Base-by-base conservation (phyloP, 495 filamentous ascomycete genomes). In the Arthonia radiata region DNA sequence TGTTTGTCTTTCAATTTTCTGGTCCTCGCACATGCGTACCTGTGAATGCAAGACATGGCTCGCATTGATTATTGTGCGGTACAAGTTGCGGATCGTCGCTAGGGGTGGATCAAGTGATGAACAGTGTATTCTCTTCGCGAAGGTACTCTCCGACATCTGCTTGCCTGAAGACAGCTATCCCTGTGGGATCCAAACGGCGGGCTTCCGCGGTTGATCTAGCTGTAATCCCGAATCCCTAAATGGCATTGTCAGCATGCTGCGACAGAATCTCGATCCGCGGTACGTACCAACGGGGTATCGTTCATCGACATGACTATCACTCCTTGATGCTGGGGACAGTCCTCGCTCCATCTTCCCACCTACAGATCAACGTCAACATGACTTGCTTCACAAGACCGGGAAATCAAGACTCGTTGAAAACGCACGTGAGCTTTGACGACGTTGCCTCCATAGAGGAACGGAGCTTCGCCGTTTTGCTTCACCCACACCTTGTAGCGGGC, bases 401-500 rank as follows among this genome's bases (percentile, higher is more conserved):
- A n/a, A n/a, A n/a, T n/a, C n/a, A n/a, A n/a, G n/a, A n/a, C n/a
- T n/a, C n/a, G n/a, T n/a, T n/a, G n/a, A n/a, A n/a, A n/a, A n/a
- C n/a, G n/a, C n/a, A n/a, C n/a, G 49, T 97, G 86, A 13, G 89
- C 86, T 50, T 90, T 90, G 23, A 86, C 63, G 14, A 93, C 59
- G 43, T 89, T 72, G 15, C 72, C 70, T 17, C 81, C 86, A 49
- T 97, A 97, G 9, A 90, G 51, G 47, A 79, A 91, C 18, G 81
- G 78, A 74, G 90, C 86, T 46, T 80, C 79, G 25, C 89, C 86
- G 51, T 99, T 99, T 13, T 67, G 47, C 49, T 89, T 89, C 31
- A 99, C 68, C 77, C 77, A 93, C 29, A 92, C 62, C 61, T 92
- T 92, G 47, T 86, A 79, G 17, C 90, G 57, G 13, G 86, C 81